Conservation (phyloP, 805 yeast species). For the Sungouiozyma ichnusensis region DNA sequence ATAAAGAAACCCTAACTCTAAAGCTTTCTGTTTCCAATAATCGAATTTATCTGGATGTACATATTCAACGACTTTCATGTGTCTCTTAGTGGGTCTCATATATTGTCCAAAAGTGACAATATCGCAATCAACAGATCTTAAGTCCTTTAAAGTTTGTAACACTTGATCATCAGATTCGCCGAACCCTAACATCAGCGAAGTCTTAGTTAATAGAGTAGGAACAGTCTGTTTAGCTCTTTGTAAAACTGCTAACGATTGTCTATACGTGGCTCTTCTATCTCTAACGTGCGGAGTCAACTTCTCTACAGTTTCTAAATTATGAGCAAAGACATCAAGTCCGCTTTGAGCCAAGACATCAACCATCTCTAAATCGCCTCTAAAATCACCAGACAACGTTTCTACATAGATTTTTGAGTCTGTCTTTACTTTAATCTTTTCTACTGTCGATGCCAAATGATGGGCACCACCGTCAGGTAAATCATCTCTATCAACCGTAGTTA, state of each 20-base stretch:
- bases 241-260: conserved; percentile 74
- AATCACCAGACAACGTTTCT: conserved; percentile 91
- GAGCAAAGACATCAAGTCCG: conserved; percentile 94
- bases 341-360: conserved; percentile 71
- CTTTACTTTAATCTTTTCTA: conserved; percentile 68
- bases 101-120: conserved; percentile 98
- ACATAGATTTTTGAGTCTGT: conserved; percentile 78
- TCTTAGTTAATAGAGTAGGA: conserved; percentile 75
- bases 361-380: conserved; percentile 78
- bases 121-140: conserved; percentile 71
- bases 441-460: conserved; percentile 81
- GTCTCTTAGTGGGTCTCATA: conserved; percentile 98
- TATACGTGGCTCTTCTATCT: conserved; percentile 92
- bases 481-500: conserved; percentile 96
- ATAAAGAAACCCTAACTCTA: conserved; percentile 84
- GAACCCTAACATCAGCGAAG: conserved; percentile 91
- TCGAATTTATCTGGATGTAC: conserved; percentile 91
- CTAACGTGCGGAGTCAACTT: conserved; percentile 88
- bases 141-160: conserved; percentile 59
- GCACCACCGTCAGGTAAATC: conserved; percentile 92
- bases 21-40: conserved; percentile 79
- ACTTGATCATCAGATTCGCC: conserved; percentile 94
- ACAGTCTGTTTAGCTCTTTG: conserved; percentile 69
- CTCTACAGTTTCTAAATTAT: conserved; percentile 93
- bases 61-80: conserved; percentile 95